Conservation (phyloP, 768 basidiomycete genomes). For the Boletus sp. region DNA sequence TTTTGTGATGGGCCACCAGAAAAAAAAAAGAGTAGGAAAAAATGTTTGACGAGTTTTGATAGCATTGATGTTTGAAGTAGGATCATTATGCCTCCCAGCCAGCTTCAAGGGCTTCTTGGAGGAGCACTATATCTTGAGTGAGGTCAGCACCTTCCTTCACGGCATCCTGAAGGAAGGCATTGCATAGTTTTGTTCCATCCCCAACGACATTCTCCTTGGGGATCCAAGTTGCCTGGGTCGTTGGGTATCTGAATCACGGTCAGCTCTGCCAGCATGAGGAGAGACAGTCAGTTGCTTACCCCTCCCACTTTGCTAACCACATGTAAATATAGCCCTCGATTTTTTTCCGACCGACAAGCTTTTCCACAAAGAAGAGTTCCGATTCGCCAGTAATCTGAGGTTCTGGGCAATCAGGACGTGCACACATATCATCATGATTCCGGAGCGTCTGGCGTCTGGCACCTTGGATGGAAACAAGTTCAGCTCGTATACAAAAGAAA, state of each 20-base stretch:
- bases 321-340: conserved; percentile 10
- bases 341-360: conserved; percentile 27
- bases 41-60: background rate
- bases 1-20: background rate
- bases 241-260: conserved; percentile 21
- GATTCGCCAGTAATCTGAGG: background rate
- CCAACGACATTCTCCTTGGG: conserved; percentile 28
- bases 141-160: conserved; percentile 19
- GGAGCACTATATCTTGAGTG: conserved; percentile 12
- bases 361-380: conserved; percentile 26
- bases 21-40: background rate
- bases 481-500: background rate
- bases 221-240: conserved; percentile 30
- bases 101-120: conserved; percentile 22
- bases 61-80: background rate
- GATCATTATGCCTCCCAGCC: conserved; percentile 12
- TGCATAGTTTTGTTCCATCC: conserved; percentile 13
- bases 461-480: conserved; percentile 4
- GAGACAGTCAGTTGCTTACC: conserved; percentile 16
- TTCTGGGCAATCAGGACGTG: conserved; percentile 27
- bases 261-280: background rate
- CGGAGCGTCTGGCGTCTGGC: conserved; percentile 12
- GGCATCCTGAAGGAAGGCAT: conserved; percentile 19
- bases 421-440: conserved; percentile 14
- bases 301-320: conserved; percentile 36